Base-by-base conservation (phyloP, 306 rosid species). In the Crataegus laevigata region DNA sequence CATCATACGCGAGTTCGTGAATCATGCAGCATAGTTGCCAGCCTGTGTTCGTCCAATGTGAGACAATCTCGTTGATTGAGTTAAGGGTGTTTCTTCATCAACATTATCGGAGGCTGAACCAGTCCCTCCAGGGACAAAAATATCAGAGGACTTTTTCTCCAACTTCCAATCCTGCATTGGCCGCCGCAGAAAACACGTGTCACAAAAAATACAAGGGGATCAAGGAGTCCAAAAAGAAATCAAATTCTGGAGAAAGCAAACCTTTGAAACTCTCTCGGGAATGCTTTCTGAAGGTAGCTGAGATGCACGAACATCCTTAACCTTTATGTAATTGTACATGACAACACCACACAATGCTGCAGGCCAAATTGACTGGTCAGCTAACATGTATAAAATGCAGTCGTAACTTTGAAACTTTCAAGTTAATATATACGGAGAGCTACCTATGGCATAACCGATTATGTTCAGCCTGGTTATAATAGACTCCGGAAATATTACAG, bases 381-480 rank as follows among this genome's bases (percentile, higher is more conserved):
- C 66, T 40, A 21, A 3, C 65, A 21, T 28, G 21, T 38, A 38
- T 52, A 57, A 69, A 59, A 59, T 66, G 70, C 47, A 25, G 36
- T 21, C 32, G 26, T 55, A 62, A 45, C 14, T 3, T 5, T 29
- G 57, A 82, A 66, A 3, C n/a, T 60, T 51, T 26, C 9, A 30
- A 47, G 66, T 75, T 68, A 42, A 69, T 60, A 51, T 8, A 25
- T 18, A 28, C 17, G 69, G 63, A 76, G 66, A 80, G 13, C 62
- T 87, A 88, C 98, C 98, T 54, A 94, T 88, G 58, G 90, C 98
- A 85, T 94, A 94, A 84, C 98, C 98, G 81, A 81, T 90, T 80
- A 91, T 90, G 82, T 94, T 94, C 82, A 94, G 60, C 70, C 94
- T 89, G 21, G 98, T 94, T 75, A 94, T 94, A 18, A 88, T 82